Evolutionary conservation across 2,329 filamentous ascomycete species (phyloP).

Genomic region (Xylaria polymorpha): DNA sequence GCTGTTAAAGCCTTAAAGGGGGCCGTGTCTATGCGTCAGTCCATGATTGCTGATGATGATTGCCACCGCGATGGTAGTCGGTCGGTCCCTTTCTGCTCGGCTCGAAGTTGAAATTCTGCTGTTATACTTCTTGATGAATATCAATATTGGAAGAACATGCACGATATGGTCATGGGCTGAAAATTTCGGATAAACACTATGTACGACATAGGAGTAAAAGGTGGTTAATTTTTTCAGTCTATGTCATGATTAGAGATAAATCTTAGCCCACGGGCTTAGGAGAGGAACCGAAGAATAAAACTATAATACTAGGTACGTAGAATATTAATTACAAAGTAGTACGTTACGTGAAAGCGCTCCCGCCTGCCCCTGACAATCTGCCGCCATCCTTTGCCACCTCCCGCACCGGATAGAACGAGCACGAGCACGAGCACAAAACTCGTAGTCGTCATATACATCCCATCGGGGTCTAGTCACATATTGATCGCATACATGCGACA

Average conservation of each 20-base stretch:
- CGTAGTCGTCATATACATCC: background rate
- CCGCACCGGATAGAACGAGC: background rate
- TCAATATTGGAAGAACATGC: background rate
- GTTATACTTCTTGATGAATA: background rate
- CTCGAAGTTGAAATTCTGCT: background rate
- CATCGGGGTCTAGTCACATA: background rate
- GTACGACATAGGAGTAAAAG: background rate
- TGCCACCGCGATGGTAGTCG: background rate
- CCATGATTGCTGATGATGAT: background rate
- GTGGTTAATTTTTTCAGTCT: background rate
- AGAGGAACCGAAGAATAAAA: background rate
- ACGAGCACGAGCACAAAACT: background rate
- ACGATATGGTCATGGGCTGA: background rate
- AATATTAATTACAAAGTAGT: conserved; percentile 11
- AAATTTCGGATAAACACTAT: background rate
- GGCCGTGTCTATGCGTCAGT: background rate
- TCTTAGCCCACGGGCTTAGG: background rate
- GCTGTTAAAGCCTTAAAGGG: background rate
- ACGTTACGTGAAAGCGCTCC: background rate
- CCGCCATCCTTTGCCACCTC: background rate
- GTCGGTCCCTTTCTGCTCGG: background rate
- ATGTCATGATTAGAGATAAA: background rate
- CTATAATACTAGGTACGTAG: conserved; percentile 2
- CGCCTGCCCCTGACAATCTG: background rate
- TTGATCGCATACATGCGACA: background rate